phyloP scores from a whole-genome alignment of 2,329 filamentous ascomycete species.

The Xenoacremonium recifei region DNA sequence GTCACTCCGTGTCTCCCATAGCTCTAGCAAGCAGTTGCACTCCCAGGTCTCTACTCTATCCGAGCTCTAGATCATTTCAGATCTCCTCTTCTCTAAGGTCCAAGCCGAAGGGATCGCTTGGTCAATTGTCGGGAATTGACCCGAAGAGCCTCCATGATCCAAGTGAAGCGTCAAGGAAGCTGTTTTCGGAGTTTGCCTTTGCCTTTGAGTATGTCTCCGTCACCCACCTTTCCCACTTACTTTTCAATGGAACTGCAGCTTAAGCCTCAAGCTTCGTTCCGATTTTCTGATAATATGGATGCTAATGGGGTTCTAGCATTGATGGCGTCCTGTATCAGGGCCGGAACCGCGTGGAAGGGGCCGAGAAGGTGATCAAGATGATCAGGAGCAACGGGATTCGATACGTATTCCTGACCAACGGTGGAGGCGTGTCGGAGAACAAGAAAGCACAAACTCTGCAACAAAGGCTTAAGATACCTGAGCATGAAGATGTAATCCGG shows the following conservation, averaged over 20 bases:
- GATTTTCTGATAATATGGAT: not conserved
- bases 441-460: conserved; percentile 34
- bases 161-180: conserved; percentile 19
- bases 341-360: conserved; percentile 74
- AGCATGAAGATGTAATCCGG: conserved; percentile 33
- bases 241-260: not conserved
- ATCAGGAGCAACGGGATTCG: conserved; percentile 76
- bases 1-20: too few relatives aligned
- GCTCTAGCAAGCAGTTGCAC: too few relatives aligned
- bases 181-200: conserved; percentile 34
- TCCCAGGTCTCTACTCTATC: too few relatives aligned
- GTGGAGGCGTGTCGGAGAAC: conserved; percentile 78
- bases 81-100: conserved; percentile 13
- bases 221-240: not conserved
- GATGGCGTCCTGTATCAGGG: conserved; percentile 93
- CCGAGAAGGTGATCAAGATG: conserved; percentile 68
- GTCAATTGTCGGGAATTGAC: conserved; percentile 9
- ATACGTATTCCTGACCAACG: conserved; percentile 94
- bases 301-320: conserved; percentile 50
- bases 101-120: conserved; percentile 20
- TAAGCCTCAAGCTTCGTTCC: not conserved
- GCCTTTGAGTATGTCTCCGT: conserved; percentile 34
- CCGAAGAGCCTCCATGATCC: conserved; percentile 19
- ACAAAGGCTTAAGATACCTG: conserved; percentile 29
- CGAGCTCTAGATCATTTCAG: too few relatives aligned